These are phyloP conservation scores for Dactylellina cionopaga DNA, from an alignment of 2,329 filamentous ascomycete genomes.

Conservation along the genomic window DNA sequence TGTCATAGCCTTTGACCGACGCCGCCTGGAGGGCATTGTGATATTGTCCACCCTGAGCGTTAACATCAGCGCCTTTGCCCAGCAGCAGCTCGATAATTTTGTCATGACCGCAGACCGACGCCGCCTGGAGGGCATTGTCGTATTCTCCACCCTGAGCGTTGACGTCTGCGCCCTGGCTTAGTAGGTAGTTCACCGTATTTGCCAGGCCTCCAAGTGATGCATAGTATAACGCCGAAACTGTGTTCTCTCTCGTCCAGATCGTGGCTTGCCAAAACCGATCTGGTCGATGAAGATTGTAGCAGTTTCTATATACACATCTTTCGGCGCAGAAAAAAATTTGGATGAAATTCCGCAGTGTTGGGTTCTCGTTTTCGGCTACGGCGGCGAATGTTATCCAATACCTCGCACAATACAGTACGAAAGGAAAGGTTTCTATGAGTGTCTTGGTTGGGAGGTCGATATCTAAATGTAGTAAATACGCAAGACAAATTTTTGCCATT, in stretches of 20 bases:
- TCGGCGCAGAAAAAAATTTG: background rate
- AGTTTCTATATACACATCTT: constrained; percentile 3
- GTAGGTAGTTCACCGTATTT: no score
- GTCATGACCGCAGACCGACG: no score
- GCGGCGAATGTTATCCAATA: constrained; percentile 54
- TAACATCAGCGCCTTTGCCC: no score
- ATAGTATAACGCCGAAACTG: constrained; percentile 12
- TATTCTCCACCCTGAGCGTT: no score
- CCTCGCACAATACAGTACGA: constrained; percentile 54
- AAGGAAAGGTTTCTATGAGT: constrained; percentile 33
- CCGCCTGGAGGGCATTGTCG: no score
- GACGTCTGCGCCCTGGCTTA: no score
- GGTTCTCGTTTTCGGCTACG: constrained; percentile 40
- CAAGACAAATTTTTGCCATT: constrained; percentile 55
- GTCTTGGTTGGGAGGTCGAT: background rate
- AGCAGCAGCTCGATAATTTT: no score
- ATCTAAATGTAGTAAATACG: constrained; percentile 55
- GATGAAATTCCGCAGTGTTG: background rate
- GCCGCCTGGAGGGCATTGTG: no score
- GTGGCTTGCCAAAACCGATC: background rate
- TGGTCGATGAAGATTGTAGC: constrained; percentile 6
- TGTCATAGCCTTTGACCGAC: no score
- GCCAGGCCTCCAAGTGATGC: no score
- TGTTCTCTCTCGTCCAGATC: background rate
- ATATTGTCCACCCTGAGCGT: no score